Evolutionary conservation across 176 grass and related monocot species (phyloP).

Genomic region (Alloteropsis semialata): DNA sequence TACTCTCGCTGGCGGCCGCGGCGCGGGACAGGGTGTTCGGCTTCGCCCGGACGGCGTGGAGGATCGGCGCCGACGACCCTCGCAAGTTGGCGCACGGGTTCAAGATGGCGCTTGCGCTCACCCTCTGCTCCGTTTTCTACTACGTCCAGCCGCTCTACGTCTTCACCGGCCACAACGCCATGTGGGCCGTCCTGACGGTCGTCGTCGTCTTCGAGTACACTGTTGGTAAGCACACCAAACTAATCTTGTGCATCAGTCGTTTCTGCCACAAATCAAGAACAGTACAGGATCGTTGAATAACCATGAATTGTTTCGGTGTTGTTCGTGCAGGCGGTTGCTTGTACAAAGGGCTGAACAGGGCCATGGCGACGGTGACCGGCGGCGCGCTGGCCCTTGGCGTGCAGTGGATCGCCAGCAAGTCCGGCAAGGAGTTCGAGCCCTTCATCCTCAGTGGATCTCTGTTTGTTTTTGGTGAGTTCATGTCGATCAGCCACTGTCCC

Average conservation of each 20-base stretch:
- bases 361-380: slow-evolving; percentile 59
- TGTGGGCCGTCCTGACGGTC: slow-evolving; percentile 62
- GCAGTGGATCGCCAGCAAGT: slow-evolving; percentile 61
- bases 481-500: neutral
- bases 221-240: slow-evolving; percentile 44
- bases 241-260: neutral
- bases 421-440: slow-evolving; percentile 56
- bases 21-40: neutral
- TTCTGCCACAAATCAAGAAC: neutral
- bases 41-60: slow-evolving; percentile 38
- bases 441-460: slow-evolving; percentile 60
- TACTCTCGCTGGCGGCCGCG: neutral
- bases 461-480: slow-evolving; percentile 64
- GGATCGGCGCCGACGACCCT: slow-evolving; percentile 58
- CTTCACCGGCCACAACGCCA: slow-evolving; percentile 44
- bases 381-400: slow-evolving; percentile 67
- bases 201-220: slow-evolving; percentile 71
- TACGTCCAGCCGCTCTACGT: slow-evolving; percentile 55
- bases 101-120: slow-evolving; percentile 61
- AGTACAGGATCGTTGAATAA: neutral
- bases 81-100: slow-evolving; percentile 50
- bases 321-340: slow-evolving; percentile 57
- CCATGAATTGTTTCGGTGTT: neutral
- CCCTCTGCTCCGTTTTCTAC: slow-evolving; percentile 64
- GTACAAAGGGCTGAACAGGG: slow-evolving; percentile 90